Evolutionary conservation across 129 eudicot species (phyloP).

Genomic region (Arctium minus): DNA sequence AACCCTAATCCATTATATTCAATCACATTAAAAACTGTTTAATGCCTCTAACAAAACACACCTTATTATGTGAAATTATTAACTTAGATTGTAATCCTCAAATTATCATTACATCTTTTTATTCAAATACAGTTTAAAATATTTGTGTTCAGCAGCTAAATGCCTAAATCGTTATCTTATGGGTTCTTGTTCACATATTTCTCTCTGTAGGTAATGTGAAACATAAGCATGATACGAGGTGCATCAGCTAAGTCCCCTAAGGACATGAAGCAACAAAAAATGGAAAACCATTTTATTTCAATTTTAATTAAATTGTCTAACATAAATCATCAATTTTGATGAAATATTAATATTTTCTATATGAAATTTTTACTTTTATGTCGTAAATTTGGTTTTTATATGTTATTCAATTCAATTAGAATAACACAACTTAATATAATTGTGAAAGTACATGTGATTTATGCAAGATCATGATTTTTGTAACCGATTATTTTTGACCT

Average conservation of each 20-base stretch:
- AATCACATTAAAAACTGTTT: too few species aligned
- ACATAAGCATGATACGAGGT: constrained; percentile 40
- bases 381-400: neutral
- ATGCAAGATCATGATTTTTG: neutral
- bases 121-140: too few species aligned
- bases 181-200: neutral
- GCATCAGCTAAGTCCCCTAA: constrained; percentile 27
- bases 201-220: constrained; percentile 46
- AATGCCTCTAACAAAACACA: too few species aligned
- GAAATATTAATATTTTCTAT: neutral
- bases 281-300: neutral
- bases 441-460: neutral
- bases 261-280: neutral
- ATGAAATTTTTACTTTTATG: neutral
- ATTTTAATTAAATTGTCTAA: neutral
- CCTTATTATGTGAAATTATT: too few species aligned
- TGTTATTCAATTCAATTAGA: neutral
- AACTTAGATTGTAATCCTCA: too few species aligned
- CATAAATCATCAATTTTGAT: neutral
- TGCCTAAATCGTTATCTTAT: too few species aligned
- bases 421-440: neutral
- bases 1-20: too few species aligned
- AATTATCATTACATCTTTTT: too few species aligned
- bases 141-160: too few species aligned
- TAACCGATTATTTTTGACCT: neutral